Evolutionary conservation across 1,284 basidiomycete genomes (phyloP).

Genomic region (Malassezia vespertilionis): DNA sequence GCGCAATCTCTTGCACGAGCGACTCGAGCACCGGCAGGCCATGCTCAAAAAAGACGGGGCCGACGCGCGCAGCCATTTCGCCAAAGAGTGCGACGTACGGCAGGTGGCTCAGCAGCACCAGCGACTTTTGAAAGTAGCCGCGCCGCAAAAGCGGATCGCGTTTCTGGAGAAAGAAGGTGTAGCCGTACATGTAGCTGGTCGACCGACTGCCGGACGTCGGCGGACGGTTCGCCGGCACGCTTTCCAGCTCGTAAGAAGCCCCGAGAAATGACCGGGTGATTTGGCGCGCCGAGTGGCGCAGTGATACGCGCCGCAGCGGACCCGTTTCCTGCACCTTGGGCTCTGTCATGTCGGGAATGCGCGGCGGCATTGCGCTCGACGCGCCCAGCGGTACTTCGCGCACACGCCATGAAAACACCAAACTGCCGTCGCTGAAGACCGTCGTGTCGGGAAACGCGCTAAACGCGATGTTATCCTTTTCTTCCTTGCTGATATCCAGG

Average conservation of each 20-base stretch:
- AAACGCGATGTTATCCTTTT: constrained; percentile 79
- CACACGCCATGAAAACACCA: constrained; percentile 42
- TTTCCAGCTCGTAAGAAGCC: not conserved
- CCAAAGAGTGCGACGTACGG: constrained; percentile 74
- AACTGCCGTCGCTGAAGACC: constrained; percentile 40
- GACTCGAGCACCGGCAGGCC: constrained; percentile 40
- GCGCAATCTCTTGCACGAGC: constrained; percentile 28
- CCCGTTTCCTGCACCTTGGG: not conserved
- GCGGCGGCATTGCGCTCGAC: constrained; percentile 22
- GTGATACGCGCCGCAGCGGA: not conserved
- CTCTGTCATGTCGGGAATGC: constrained; percentile 22
- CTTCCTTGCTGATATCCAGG: constrained; percentile 56
- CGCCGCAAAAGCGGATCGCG: constrained; percentile 32
- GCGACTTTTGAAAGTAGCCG: constrained; percentile 56
- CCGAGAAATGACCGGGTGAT: not conserved
- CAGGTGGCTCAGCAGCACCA: constrained; percentile 72
- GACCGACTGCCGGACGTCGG: constrained; percentile 23
- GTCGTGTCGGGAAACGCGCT: constrained; percentile 81
- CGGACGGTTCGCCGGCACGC: not conserved
- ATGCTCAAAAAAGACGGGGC: constrained; percentile 48
- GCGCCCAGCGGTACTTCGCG: constrained; percentile 38
- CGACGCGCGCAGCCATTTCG: constrained; percentile 59
- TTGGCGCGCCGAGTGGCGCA: not conserved
- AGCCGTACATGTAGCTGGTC: constrained; percentile 44
- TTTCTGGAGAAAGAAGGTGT: constrained; percentile 44